Base-by-base conservation (phyloP, 2,329 filamentous ascomycete species). In the Neofusicoccum sp. region DNA sequence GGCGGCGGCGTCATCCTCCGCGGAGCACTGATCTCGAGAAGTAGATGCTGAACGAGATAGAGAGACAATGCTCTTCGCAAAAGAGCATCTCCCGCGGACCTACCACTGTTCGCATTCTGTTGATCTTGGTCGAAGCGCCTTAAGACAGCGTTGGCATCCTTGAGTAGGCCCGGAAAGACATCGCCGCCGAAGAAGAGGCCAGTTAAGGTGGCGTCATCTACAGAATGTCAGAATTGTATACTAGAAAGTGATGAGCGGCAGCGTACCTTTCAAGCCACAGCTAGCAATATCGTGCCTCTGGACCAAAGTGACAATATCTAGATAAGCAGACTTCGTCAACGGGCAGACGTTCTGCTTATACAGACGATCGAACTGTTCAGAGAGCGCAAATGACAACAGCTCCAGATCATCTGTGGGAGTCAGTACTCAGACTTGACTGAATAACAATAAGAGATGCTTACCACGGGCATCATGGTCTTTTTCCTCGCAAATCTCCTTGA, bases 251-350 rank as follows among this genome's bases (percentile, higher is more conserved):
- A 20, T 2, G 20, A 20, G 20, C 20, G 20, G 20, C 20, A 20
- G 43, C 51, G 3, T 34, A 56, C 51, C 31, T 4, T 43, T n/a
- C 26, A 26, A 44, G 28, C 33, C 14, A 3, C 51, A n/a, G 28
- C 9, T 33, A 2, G 5, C 31, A 8, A 56, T 43, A 16, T 56
- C 28, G 4, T 56, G 28, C 24, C 28, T 56, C 36, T 56, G 51
- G 38, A 56, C 43, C 38, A 33, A 20, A 4, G 30, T 69, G 26
- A 72, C 56, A 12, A 77, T 62, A 41, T 78, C 75, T 2, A 77
- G 63, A 49, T 74, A 75, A 6, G 73, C 71, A 3, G 71, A 67
- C 61, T 69, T 70, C 6, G 71, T 69, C 28, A 76, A 68, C 1
- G 71, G 65, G 54, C 75, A 78, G 8, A 62, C 49, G 24, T 62